phyloP scores from a whole-genome alignment of 2,329 filamentous ascomycete genomes.

The Claviceps spartinae region DNA sequence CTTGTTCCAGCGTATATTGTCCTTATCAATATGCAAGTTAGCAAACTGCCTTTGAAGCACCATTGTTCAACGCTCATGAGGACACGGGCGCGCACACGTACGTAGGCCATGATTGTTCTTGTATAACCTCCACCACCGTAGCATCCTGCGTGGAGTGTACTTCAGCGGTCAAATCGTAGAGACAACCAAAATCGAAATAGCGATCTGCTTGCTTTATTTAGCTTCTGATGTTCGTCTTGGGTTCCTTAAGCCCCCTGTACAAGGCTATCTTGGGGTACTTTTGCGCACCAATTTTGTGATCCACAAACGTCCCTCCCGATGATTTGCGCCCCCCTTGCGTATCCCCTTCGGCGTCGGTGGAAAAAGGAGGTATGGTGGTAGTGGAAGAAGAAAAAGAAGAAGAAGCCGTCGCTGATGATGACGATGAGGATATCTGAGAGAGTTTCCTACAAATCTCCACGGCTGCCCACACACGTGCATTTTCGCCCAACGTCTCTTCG shows the following conservation, averaged over 20 bases:
- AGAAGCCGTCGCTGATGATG: slow-evolving; percentile 1
- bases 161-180: slow-evolving; percentile 35
- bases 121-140: slow-evolving; percentile 31
- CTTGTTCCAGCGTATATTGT: slow-evolving; percentile 29
- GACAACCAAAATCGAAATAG: slow-evolving; percentile 29
- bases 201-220: slow-evolving; percentile 14
- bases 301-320: slow-evolving; percentile 7
- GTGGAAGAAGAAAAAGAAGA: neutral
- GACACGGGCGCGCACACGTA: slow-evolving; percentile 9
- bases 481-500: slow-evolving; percentile 19
- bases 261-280: neutral
- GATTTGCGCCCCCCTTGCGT: neutral
- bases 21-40: slow-evolving; percentile 14
- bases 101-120: slow-evolving; percentile 29
- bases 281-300: slow-evolving; percentile 11
- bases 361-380: too few relatives aligned
- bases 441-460: slow-evolving; percentile 33
- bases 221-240: neutral
- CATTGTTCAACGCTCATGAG: too few relatives aligned
- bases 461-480: slow-evolving; percentile 31
- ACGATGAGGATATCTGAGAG: slow-evolving; percentile 10
- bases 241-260: neutral
- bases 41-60: neutral
- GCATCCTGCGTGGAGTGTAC: slow-evolving; percentile 28
- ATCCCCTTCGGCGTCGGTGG: neutral